These are phyloP conservation scores for Hebeloma cylindrosporum DNA, from an alignment of 768 basidiomycete genomes.

Conservation along the genomic window DNA sequence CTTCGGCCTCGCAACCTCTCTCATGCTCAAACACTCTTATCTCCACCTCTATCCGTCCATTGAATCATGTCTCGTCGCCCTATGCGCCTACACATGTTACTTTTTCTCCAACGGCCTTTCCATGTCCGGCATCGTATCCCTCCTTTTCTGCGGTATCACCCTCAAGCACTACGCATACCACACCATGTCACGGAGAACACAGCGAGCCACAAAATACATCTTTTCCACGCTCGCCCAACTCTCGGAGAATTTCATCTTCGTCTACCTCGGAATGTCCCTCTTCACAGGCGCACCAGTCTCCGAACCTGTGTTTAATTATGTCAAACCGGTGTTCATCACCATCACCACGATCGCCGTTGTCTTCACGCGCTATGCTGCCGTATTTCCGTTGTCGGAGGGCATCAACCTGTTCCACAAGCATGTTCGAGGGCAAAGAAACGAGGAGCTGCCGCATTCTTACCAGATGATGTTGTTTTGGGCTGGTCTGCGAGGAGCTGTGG, in stretches of 20 bases:
- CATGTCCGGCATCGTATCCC: constrained; percentile 96
- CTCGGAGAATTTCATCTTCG: constrained; percentile 99
- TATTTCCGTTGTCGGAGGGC: constrained; percentile 90
- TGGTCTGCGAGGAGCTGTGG: constrained; percentile 93
- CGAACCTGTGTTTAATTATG: constrained; percentile 76
- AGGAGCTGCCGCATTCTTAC: constrained; percentile 95
- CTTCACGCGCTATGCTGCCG: constrained; percentile 93
- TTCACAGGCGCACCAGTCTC: constrained; percentile 85
- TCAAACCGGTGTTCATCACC: constrained; percentile 93
- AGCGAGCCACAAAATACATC: constrained; percentile 92
- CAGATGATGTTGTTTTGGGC: constrained; percentile 99
- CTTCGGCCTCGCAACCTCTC: constrained; percentile 88
- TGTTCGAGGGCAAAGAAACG: constrained; percentile 79
- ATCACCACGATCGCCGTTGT: constrained; percentile 91
- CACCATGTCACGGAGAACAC: constrained; percentile 95
- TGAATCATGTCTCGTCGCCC: constrained; percentile 93
- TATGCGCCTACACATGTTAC: constrained; percentile 95
- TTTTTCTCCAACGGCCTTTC: constrained; percentile 97
- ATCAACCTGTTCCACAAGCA: constrained; percentile 93
- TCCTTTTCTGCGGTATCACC: constrained; percentile 98
- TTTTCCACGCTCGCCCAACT: constrained; percentile 93
- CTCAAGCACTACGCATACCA: constrained; percentile 99
- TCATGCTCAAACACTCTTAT: constrained; percentile 92
- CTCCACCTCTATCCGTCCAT: constrained; percentile 87
- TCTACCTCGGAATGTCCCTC: constrained; percentile 95